These are phyloP conservation scores for Cercospora berteroae DNA, from an alignment of 2,329 filamentous ascomycete species.

Conservation along the genomic window DNA sequence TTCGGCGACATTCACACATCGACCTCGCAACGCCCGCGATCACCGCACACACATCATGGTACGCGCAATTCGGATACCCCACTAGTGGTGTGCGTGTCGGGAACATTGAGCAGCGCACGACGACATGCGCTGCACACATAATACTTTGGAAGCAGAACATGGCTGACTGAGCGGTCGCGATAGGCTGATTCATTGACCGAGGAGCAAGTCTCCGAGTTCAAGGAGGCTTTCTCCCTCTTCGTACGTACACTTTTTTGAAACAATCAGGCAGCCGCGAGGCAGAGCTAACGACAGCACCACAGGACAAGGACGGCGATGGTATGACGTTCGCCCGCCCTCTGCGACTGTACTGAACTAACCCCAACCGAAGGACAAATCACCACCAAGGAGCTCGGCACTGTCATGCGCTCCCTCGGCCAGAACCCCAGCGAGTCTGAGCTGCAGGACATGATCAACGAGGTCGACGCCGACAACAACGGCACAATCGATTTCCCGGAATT, in stretches of 20 bases:
- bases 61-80: slow-evolving; percentile 28
- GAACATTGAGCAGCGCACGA: not conserved
- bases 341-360: not conserved
- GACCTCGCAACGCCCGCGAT: not conserved
- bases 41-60: slow-evolving; percentile 29
- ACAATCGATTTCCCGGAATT: slow-evolving; percentile 67
- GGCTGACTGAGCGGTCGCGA: slow-evolving; percentile 18
- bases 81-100: slow-evolving; percentile 9
- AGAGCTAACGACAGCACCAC: slow-evolving; percentile 28
- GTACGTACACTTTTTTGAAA: slow-evolving; percentile 60
- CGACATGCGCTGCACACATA: not conserved
- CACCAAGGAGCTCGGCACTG: slow-evolving; percentile 61
- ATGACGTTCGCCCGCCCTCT: slow-evolving; percentile 10
- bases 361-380: slow-evolving; percentile 57
- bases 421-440: slow-evolving; percentile 63
- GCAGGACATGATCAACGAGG: slow-evolving; percentile 66
- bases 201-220: slow-evolving; percentile 99
- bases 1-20: not conserved
- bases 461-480: slow-evolving; percentile 63
- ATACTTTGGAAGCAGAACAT: not conserved
- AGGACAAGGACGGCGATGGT: slow-evolving; percentile 62
- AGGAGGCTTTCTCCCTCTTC: slow-evolving; percentile 99
- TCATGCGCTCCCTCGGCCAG: slow-evolving; percentile 63
- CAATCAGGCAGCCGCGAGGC: slow-evolving; percentile 9
- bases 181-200: slow-evolving; percentile 98